Conservation (phyloP, 2,329 filamentous ascomycete genomes). For the Fusarium pseudograminearum region DNA sequence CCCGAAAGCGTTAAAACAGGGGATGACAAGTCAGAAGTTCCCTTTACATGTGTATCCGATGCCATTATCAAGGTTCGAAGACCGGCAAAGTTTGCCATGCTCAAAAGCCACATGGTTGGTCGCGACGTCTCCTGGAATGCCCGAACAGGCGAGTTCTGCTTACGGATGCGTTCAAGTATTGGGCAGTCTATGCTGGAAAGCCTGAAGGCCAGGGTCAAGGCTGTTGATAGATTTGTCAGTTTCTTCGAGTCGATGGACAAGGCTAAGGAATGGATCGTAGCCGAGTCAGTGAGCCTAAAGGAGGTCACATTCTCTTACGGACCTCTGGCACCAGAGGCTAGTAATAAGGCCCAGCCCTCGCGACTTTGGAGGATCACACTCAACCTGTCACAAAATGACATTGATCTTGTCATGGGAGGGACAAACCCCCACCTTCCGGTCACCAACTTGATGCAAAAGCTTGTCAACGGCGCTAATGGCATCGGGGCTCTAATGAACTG, state of each 20-base stretch:
- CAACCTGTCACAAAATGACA: conserved; percentile 65
- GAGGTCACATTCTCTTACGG: conserved; percentile 78
- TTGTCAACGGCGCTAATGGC: conserved; percentile 67
- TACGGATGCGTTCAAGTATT: conserved; percentile 69
- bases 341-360: conserved; percentile 5
- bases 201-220: conserved; percentile 71
- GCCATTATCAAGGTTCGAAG: conserved; percentile 68
- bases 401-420: conserved; percentile 69
- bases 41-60: conserved; percentile 59
- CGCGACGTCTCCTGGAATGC: conserved; percentile 72
- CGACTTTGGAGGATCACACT: conserved; percentile 66
- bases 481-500: conserved; percentile 67
- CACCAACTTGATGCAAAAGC: conserved; percentile 66
- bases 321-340: conserved; percentile 38
- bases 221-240: conserved; percentile 76
- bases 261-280: conserved; percentile 65
- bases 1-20: conserved; percentile 18
- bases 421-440: conserved; percentile 77
- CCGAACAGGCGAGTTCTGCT: conserved; percentile 70
- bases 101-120: conserved; percentile 65
- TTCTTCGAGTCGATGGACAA: conserved; percentile 75
- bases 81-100: conserved; percentile 65
- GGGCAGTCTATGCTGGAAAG: conserved; percentile 69
- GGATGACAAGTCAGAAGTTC: conserved; percentile 13
- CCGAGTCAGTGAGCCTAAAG: conserved; percentile 70